Evolutionary conservation across 2,329 filamentous ascomycete species (phyloP).

Genomic region (Verticillium dahliae): DNA sequence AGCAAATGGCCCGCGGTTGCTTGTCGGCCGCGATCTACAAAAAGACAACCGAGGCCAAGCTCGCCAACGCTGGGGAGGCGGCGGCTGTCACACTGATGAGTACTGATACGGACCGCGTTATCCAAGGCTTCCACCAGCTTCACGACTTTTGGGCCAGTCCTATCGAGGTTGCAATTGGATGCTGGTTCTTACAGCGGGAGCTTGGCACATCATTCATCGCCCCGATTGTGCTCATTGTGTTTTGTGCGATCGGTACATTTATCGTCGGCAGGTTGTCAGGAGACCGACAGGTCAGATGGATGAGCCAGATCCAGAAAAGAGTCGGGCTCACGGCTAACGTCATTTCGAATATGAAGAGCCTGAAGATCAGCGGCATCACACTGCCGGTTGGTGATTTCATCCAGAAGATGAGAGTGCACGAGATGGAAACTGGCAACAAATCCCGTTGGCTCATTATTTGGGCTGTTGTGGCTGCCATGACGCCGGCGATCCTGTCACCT

Average conservation of each 20-base stretch:
- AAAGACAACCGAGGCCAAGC: conserved; percentile 20
- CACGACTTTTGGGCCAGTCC: conserved; percentile 28
- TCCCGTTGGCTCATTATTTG: conserved; percentile 18
- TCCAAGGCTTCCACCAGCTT: conserved; percentile 18
- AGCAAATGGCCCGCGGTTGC: conserved; percentile 21
- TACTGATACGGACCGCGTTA: conserved; percentile 27
- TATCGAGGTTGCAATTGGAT: conserved; percentile 23
- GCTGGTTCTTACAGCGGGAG: conserved; percentile 23
- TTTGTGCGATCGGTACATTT: conserved; percentile 13
- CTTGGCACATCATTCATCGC: conserved; percentile 24
- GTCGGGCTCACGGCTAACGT: conserved; percentile 15
- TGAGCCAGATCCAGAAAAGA: conserved; percentile 20
- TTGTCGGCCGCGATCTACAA: conserved; percentile 22
- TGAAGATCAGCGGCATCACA: conserved; percentile 22
- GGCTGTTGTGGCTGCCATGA: conserved; percentile 21
- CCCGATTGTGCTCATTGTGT: conserved; percentile 20
- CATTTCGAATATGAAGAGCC: conserved; percentile 19
- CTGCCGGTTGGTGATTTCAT: conserved; percentile 16
- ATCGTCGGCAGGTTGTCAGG: conserved; percentile 13
- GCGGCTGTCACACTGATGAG: conserved; percentile 31
- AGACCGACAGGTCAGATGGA: conserved; percentile 19
- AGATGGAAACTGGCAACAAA: conserved; percentile 14
- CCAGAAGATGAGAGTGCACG: conserved; percentile 15
- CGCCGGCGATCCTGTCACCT: conserved; percentile 28
- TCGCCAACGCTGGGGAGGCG: conserved; percentile 17